These are phyloP conservation scores for Cladochytrium tenue DNA, from an alignment of 371 early-diverging fungal genomes.

Conservation along the genomic window DNA sequence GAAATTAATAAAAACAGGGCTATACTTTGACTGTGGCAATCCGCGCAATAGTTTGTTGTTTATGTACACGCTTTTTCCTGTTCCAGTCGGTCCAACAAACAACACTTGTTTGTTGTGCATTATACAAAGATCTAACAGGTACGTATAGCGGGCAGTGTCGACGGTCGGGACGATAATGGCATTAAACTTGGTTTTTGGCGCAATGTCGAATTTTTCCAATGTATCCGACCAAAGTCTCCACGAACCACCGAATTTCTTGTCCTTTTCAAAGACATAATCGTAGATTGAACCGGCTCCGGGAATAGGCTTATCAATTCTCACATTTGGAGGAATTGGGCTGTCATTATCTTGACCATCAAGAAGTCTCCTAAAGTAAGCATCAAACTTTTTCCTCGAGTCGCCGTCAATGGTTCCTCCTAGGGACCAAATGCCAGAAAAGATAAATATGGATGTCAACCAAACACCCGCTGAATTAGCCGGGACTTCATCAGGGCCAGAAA, in stretches of 20 bases:
- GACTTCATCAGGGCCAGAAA: slow-evolving; percentile 25
- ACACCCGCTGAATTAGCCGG: slow-evolving; percentile 38
- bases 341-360: slow-evolving; percentile 40
- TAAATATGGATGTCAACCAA: slow-evolving; percentile 43
- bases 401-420: slow-evolving; percentile 57
- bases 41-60: slow-evolving; percentile 57
- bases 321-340: slow-evolving; percentile 36
- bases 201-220: slow-evolving; percentile 50
- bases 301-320: slow-evolving; percentile 52
- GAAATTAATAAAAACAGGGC: slow-evolving; percentile 59
- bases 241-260: slow-evolving; percentile 50
- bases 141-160: slow-evolving; percentile 54
- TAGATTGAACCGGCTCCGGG: slow-evolving; percentile 45
- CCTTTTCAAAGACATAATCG: slow-evolving; percentile 58
- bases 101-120: slow-evolving; percentile 51
- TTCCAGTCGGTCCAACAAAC: slow-evolving; percentile 62
- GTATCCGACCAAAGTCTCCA: slow-evolving; percentile 59
- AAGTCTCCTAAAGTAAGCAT: slow-evolving; percentile 44
- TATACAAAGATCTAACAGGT: slow-evolving; percentile 49
- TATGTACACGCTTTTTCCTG: slow-evolving; percentile 55
- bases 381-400: slow-evolving; percentile 53
- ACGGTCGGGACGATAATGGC: slow-evolving; percentile 58
- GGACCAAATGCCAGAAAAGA: slow-evolving; percentile 56
- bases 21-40: slow-evolving; percentile 42
- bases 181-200: slow-evolving; percentile 52